phyloP scores from a whole-genome alignment of 257 asterid species.

The Solanum commersonii region DNA sequence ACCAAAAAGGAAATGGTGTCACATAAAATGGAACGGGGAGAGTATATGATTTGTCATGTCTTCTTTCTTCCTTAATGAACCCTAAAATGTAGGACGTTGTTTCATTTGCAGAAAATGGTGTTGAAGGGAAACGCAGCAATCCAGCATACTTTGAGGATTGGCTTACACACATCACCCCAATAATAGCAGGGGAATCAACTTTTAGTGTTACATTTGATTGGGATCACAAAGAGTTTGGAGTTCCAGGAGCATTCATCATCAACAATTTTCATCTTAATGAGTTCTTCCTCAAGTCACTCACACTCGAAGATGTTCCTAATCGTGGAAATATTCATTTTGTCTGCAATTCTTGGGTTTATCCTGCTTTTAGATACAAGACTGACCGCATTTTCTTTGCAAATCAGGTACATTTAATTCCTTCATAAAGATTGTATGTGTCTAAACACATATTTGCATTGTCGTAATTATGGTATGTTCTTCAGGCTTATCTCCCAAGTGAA shows the following conservation, averaged over 20 bases:
- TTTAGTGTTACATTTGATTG: neutral
- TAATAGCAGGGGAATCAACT: conserved; percentile 14
- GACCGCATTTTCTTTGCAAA: neutral
- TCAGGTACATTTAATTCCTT: neutral
- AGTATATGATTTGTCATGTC: too few species aligned
- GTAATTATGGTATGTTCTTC: neutral
- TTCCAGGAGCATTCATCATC: neutral
- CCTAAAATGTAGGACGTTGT: too few species aligned
- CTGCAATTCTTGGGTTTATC: neutral
- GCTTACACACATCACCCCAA: neutral
- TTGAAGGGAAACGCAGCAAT: conserved; percentile 14
- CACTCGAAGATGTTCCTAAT: neutral
- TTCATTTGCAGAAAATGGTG: conserved; percentile 4
- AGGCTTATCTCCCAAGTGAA: conserved; percentile 6
- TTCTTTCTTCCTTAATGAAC: too few species aligned
- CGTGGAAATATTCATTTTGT: neutral
- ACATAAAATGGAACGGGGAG: too few species aligned
- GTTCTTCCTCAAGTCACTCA: neutral
- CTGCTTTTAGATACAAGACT: neutral
- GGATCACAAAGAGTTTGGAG: neutral
- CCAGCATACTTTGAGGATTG: conserved; percentile 16
- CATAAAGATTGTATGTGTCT: neutral
- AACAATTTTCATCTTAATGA: neutral
- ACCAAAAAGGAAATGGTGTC: too few species aligned
- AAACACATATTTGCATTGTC: neutral